These are phyloP conservation scores for Pythium guiyangense DNA, from an alignment of 352 stramenopile genomes.

Conservation along the genomic window DNA sequence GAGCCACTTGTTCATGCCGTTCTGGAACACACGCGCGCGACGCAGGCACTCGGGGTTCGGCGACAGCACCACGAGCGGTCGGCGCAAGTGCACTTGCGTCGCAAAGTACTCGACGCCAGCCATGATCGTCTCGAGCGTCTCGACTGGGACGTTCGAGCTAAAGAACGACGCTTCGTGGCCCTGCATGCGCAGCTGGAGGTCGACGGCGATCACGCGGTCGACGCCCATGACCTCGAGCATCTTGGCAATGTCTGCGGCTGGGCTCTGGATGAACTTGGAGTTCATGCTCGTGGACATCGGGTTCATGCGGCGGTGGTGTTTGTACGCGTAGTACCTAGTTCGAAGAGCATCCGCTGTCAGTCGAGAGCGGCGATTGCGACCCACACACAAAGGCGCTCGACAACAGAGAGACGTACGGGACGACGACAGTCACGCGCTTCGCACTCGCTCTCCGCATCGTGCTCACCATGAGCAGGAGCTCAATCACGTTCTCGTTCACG, in stretches of 20 bases:
- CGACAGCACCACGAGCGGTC: conserved; percentile 82
- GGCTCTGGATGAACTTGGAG: conserved; percentile 90
- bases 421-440: conserved; percentile 93
- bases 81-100: conserved; percentile 75
- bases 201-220: conserved; percentile 91
- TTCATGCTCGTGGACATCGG: conserved; percentile 87
- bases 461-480: conserved; percentile 94
- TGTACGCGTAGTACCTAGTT: conserved; percentile 88
- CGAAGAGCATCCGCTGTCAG: background rate
- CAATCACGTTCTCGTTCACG: conserved; percentile 94
- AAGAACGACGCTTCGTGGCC: conserved; percentile 91
- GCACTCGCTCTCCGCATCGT: conserved; percentile 90
- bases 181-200: conserved; percentile 89
- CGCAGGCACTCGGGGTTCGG: conserved; percentile 87
- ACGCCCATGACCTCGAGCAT: conserved; percentile 95
- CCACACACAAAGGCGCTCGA: too few species aligned
- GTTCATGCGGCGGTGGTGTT: conserved; percentile 87
- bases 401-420: conserved; percentile 63
- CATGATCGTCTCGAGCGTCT: conserved; percentile 91
- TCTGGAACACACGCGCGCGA: conserved; percentile 83
- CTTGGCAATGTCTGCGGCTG: conserved; percentile 85
- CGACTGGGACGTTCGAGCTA: conserved; percentile 85
- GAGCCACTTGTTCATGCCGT: conserved; percentile 84
- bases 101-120: conserved; percentile 90
- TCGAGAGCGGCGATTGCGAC: background rate